These are phyloP conservation scores for Globisporangium spiculum DNA, from an alignment of 352 stramenopile species.

Conservation along the genomic window DNA sequence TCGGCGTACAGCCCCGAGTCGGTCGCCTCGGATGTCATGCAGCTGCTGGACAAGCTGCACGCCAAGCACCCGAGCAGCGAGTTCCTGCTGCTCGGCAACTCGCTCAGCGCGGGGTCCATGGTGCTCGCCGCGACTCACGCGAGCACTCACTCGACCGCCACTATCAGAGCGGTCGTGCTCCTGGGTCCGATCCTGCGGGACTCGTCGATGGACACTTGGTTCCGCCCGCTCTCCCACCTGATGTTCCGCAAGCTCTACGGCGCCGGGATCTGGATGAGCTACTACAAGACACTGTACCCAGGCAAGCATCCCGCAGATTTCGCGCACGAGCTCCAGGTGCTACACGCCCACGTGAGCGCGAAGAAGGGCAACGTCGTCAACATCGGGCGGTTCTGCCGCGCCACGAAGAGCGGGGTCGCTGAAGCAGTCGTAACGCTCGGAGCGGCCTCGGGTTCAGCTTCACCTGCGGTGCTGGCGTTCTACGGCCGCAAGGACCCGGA, in stretches of 20 bases:
- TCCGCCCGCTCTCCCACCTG: constrained; percentile 31
- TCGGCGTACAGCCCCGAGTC: constrained; percentile 32
- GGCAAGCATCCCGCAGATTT: constrained; percentile 24
- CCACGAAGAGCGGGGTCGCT: constrained; percentile 25
- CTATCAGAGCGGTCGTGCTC: constrained; percentile 26
- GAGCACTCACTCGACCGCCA: background rate
- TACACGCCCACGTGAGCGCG: constrained; percentile 21
- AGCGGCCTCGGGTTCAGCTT: background rate
- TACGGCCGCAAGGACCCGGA: constrained; percentile 37
- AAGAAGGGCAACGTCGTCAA: constrained; percentile 26
- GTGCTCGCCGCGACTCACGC: constrained; percentile 22
- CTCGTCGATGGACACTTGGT: constrained; percentile 25
- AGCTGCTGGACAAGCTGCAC: constrained; percentile 26
- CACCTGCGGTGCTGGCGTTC: constrained; percentile 31
- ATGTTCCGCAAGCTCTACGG: constrained; percentile 33
- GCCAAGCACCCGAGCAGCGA: constrained; percentile 16
- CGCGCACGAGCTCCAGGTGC: constrained; percentile 24
- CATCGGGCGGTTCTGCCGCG: constrained; percentile 22
- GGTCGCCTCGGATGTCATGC: constrained; percentile 25
- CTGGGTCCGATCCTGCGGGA: constrained; percentile 34
- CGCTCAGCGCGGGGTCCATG: constrained; percentile 33
- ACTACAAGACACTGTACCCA: constrained; percentile 38
- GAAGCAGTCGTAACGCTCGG: constrained; percentile 20
- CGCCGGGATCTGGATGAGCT: constrained; percentile 25
- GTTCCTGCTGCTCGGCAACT: constrained; percentile 42